Evolutionary conservation across 2,329 filamentous ascomycete species (phyloP), one percentile per base, ranked within the genome.

Genomic region (Pseudogymnoascus destructans): DNA sequence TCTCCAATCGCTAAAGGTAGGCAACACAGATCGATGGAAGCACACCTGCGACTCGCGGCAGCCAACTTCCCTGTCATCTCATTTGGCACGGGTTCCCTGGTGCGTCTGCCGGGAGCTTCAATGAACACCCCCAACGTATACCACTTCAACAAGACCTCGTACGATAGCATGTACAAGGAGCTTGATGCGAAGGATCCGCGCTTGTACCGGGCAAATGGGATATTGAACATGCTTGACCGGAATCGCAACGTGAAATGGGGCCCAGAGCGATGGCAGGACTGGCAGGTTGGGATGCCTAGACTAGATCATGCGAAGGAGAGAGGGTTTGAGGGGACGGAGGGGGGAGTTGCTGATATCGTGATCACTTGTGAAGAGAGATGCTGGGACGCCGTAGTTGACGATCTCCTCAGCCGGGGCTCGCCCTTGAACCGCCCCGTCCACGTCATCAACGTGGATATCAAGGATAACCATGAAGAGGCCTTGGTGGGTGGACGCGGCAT

Each of bases 381-480:
- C 70, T 98, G 95, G 89, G 93, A 98, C 72, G 91, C 93, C 3
- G 93, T 98, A 32, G 80, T 98, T 9, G 93, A 98, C 66, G 92
- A 98, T 70, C 76, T 98, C 57, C 81, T 95, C 62, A 87, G 84
- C 66, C 82, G 95, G 62, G 93, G 92, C 6, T 83, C 86, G 0
- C 86, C 88, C 3, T 76, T 98, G 59, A 98, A 98, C 71, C 78
- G 89, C 1, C 91, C 93, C 0, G 93, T 98, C 0, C 93, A 98
- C 69, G 89, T 98, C 59, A 95, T 98, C 76, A 98, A 98, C 66
- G 86, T 98, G 58, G 93, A 98, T 70, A 98, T 98, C 68, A 92
- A 87, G 71, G 93, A 98, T 73, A 98, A 97, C 68, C 93, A 97
- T 68, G 92, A 98, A 70, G 93, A 98, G 72, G 93, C 93, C 0